Base-by-base conservation (phyloP, 2,329 filamentous ascomycete genomes). In the Aspergillus ustus region DNA sequence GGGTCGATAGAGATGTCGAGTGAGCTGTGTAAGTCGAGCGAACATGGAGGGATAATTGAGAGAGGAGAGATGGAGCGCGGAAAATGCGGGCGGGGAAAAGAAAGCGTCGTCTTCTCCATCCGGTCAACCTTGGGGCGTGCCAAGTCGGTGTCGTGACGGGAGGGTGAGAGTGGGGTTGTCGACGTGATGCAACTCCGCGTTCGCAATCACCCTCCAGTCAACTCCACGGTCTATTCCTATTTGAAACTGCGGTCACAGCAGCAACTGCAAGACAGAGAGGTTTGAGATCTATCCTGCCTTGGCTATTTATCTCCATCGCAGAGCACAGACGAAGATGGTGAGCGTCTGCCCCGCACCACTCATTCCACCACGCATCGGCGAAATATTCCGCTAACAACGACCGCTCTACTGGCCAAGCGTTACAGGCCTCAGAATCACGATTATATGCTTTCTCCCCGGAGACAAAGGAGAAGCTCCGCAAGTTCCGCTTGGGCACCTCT, bases 361-460 rank as follows among this genome's bases (percentile, higher is more conserved):
- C 48, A 13, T 25, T 25, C 25, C 44, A 13, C 15, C 13, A 40
- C 29, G 15, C 49, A 44, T 22, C 48, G 4, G n/a, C 19, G 31
- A 29, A 25, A 28, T 22, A 37, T 20, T 45, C 37, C 44, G 45
- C 57, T 62, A 51, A 60, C 55, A 44, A 52, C 40, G 52, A 15
- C 40, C 37, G 52, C 52, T 15, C 34, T 45, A 9, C 50, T 28
- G 22, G 52, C 44, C 40, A 45, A 61, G 20, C 22, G 46, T 17
- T 79, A 15, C 51, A 59, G 57, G 77, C 88, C 71, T 96, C 93
- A 74, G 93, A 97, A 83, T 89, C 92, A 64, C 86, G 93, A 70
- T 85, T 98, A 65, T 98, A 97, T 82, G 92, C 91, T 62, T 96
- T 98, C 86, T 96, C 93, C 34, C 86, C 88, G 66, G 92, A 95